Base-by-base conservation (phyloP, 164 flowering plant species). In the Liriodendron chinense region DNA sequence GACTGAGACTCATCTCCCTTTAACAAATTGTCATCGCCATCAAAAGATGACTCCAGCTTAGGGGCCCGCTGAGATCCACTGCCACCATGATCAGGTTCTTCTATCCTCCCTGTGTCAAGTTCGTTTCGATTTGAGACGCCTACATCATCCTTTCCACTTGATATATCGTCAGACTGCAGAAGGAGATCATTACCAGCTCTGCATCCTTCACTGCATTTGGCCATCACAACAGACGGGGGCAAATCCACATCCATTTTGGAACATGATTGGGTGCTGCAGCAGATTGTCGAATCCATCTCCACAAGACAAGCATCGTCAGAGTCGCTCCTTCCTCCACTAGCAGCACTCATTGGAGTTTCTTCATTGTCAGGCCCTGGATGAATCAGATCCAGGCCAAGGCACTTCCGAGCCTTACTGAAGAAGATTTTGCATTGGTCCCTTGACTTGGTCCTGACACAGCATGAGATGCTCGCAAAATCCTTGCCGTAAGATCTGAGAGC, bases 371-470 rank as follows among this genome's bases (percentile, higher is more conserved):
- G 50, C 24, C 76, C 82, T 78, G 84, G 73, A 72, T 70, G 86
- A 49, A 91, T 65, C 74, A 65, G 56, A 81, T 94, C 99, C 71
- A 96, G 83, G 8, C 96, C 91, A 80, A 94, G 93, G 79, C 93
- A 87, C 79, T 92, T 93, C 47, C 93, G 83, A 48, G 92, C 93
- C 88, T 94, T 96, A 76, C 99, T 92, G 78, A 87, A 96, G 84
- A 93, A 96, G 47, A 90, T 84, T 78, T 85, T 93, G 81, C 99
- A 96, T 73, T 94, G 98, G 71, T 92, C 91, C 74, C 79, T 78
- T 20, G 99, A 86, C 76, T 84, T 92, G 47, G 98, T 89, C 71
- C 90, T 7, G 1, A 96, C 85, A 78, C 82, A 83, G 18, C 82
- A 84, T 47, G 99, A 90, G 70, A 96, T 87, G 88, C 79, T 88